Evolutionary conservation across 1,284 basidiomycete genomes (phyloP), one percentile per base, ranked within the genome.

Genomic region (Cystobasidium pallidum): DNA sequence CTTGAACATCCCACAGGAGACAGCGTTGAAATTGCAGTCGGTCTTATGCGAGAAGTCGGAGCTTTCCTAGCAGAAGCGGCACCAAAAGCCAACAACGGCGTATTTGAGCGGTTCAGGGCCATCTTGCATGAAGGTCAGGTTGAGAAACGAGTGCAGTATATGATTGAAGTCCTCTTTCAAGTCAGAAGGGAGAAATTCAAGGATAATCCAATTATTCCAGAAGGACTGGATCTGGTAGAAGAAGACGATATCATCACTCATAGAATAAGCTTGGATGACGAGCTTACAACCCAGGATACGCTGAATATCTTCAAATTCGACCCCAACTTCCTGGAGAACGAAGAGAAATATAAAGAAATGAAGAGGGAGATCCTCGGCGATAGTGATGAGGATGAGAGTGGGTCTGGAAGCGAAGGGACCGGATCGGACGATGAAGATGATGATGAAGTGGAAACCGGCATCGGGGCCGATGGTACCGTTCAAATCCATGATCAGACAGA

Each of bases 161-260:
- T 98, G 96, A 94, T 99, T 78, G 96, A 99, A 82, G 95, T 99
- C 3, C 85, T 96, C 65, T 96, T 97, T 90, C 94, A 96, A 81
- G 92, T 97, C 11, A 86, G 95, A 76, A 95, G 96, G 83, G 96
- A 99, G 84, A 93, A 91, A 81, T 99, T 92, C 86, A 97, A 97
- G 84, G 95, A 99, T 81, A 97, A 99, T 80, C 94, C 94, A 24
- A 88, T 91, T 75, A 83, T 99, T 55, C 89, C 92, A 0, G 94
- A 98, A 79, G 93, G 93, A 0, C 81, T 99, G 78, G 96, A 99
- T 80, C 82, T 99, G 36, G 96, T 99, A 0, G 93, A 98, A 78
- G 95, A 99, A 79, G 95, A 98, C 32, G 94, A 96, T 78, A 94
- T 91, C 79, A 95, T 99, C 72, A 98, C 94, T 0, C 96, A 99